Evolutionary conservation across 2,329 filamentous ascomycete genomes (phyloP).

Genomic region (Hawksworthiomyces lignivorus): DNA sequence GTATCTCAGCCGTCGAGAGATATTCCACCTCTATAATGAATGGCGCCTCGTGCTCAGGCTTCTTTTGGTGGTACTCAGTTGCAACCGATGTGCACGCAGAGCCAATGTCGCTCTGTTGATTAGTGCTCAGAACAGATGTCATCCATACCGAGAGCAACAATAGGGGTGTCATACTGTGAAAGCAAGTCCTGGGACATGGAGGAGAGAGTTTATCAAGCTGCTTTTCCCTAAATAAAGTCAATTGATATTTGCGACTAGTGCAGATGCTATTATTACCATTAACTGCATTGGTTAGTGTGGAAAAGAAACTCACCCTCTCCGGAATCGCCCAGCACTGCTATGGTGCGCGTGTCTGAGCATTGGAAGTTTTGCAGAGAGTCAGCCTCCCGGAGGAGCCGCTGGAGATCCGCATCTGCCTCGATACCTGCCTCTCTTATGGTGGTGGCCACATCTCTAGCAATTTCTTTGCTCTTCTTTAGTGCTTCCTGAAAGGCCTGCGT

Average conservation of each 20-base stretch:
- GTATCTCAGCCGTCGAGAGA: constrained; percentile 20
- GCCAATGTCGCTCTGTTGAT: constrained; percentile 21
- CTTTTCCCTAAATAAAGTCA: constrained; percentile 23
- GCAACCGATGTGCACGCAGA: constrained; percentile 27
- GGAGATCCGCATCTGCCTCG: not conserved
- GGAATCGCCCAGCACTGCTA: constrained; percentile 1
- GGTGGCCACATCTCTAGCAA: not conserved
- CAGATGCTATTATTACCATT: too few species aligned
- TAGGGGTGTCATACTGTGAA: constrained; percentile 13
- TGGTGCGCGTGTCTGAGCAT: not conserved
- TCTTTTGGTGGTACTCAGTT: constrained; percentile 26
- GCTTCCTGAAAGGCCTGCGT: not conserved
- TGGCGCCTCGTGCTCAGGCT: constrained; percentile 15
- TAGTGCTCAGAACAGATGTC: not conserved
- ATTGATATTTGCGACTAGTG: too few species aligned
- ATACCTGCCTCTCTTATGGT: not conserved
- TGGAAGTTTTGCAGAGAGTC: not conserved
- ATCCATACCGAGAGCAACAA: not conserved
- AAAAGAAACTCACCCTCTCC: constrained; percentile 1
- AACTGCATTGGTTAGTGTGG: too few species aligned
- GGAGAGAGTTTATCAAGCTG: constrained; percentile 28
- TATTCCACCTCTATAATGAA: constrained; percentile 27
- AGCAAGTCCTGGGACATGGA: constrained; percentile 23
- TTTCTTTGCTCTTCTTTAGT: not conserved
- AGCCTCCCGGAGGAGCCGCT: not conserved